Base-by-base conservation (phyloP, 208 protist species). In the Wallacemonas rigidus region DNA sequence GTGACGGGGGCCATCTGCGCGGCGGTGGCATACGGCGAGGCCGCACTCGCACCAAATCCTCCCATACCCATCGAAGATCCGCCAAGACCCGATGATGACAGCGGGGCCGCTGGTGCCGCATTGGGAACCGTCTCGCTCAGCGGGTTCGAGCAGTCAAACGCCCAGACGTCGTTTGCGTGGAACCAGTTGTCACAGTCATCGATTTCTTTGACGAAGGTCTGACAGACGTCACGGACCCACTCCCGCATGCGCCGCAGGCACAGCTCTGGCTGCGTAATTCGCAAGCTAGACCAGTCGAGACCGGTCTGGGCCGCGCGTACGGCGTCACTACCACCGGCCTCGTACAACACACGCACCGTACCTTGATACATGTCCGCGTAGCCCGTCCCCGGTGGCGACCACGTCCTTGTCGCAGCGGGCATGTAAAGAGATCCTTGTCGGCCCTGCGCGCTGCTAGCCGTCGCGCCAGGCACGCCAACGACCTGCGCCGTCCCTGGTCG, bases 131-230 rank as follows among this genome's bases (percentile, higher is more conserved):
- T 60, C 69, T 95, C 86, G 41, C 85, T 71, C 39, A 95, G 72
- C 1, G 86, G 86, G 73, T 92, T 80, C 12, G 72, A 67, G 64
- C 85, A 88, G 69, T 91, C 87, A 74, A 89, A 93, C 55, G 68
- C 76, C 9, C 69, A 71, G 41, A 91, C 74, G 43, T 86, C 72
- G 43, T 86, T 82, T 15, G 74, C 79, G 12, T 55, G 69, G 43
- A 93, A 84, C 85, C 86, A 93, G 36, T 72, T 68, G 54, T 94
- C 79, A 74, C 84, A 90, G 69, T 80, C 72, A 48, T 88, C 81
- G 12, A 93, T 71, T 47, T 95, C 83, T 12, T 79, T 75, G 38
- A 85, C 67, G 5, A 95, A 71, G 26, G 55, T 68, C 43, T 75
- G 71, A 72, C 88, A 94, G 45, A 88, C 39, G 17, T 85, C 77